These are phyloP conservation scores for Litchi chinensis DNA, from an alignment of 345 rosid species.

Conservation along the genomic window DNA sequence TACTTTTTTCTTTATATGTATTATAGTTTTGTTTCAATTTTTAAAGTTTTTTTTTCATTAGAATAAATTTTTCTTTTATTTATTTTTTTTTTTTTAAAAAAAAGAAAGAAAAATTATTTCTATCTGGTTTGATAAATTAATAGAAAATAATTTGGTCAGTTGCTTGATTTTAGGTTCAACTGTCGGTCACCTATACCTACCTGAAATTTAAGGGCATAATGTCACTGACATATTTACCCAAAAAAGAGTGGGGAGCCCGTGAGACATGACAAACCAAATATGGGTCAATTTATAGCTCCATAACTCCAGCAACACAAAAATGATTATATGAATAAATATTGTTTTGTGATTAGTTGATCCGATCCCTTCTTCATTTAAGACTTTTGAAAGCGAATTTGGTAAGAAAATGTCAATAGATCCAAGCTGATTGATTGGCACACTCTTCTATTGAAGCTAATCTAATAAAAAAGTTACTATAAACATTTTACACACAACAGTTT, in stretches of 20 bases:
- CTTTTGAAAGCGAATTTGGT: neutral
- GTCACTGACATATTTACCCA: neutral
- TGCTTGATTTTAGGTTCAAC: neutral
- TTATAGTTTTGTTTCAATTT: no score
- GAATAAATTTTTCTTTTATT: no score
- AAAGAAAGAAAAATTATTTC: no score
- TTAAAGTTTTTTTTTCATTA: no score
- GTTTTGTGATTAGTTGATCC: neutral
- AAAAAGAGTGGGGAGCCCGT: neutral
- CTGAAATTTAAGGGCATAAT: neutral
- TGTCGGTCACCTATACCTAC: neutral
- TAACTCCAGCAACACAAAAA: neutral
- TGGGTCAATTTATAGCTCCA: conserved; percentile 6
- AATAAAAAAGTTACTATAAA: no score
- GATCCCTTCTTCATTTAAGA: neutral
- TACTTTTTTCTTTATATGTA: no score
- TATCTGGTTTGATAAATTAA: no score
- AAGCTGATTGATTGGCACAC: neutral
- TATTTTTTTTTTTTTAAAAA: no score
- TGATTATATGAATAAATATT: neutral
- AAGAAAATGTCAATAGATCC: neutral
- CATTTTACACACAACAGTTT: no score
- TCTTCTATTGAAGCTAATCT: neutral
- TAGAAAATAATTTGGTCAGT: neutral
- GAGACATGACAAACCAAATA: conserved; percentile 13